These are phyloP conservation scores for Verticillium isaacii DNA, from an alignment of 2,329 filamentous ascomycete genomes.

Conservation along the genomic window DNA sequence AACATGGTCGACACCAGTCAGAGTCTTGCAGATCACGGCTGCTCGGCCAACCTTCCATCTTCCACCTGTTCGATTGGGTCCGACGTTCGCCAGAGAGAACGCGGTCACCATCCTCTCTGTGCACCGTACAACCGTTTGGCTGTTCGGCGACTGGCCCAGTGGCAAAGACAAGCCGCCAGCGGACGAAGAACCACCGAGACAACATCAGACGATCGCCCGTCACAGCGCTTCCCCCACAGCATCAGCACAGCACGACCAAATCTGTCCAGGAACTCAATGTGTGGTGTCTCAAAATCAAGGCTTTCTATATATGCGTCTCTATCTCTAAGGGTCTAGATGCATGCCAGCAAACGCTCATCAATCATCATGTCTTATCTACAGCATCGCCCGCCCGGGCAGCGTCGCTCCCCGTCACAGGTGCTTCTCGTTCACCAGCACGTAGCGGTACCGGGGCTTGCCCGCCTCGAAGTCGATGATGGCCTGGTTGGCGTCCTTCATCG, in stretches of 20 bases:
- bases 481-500: constrained; percentile 43
- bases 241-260: no score
- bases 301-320: neutral
- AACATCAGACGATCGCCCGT: no score
- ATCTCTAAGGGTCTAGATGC: neutral
- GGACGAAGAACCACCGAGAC: no score
- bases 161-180: no score
- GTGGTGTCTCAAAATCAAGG: neutral
- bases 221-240: no score
- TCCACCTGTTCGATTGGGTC: no score
- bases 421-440: constrained; percentile 26
- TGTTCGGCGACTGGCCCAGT: no score
- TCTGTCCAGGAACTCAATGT: neutral
- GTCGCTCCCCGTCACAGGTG: neutral
- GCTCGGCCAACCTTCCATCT: neutral
- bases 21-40: neutral
- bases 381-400: neutral
- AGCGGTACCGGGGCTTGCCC: constrained; percentile 45
- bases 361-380: neutral
- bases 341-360: neutral
- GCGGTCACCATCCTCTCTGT: no score
- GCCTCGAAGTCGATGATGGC: constrained; percentile 49
- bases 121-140: no score
- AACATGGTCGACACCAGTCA: no score
- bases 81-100: no score